Base-by-base conservation (phyloP, 1,139 yeast genomes). In the Lodderomyces beijingensis region DNA sequence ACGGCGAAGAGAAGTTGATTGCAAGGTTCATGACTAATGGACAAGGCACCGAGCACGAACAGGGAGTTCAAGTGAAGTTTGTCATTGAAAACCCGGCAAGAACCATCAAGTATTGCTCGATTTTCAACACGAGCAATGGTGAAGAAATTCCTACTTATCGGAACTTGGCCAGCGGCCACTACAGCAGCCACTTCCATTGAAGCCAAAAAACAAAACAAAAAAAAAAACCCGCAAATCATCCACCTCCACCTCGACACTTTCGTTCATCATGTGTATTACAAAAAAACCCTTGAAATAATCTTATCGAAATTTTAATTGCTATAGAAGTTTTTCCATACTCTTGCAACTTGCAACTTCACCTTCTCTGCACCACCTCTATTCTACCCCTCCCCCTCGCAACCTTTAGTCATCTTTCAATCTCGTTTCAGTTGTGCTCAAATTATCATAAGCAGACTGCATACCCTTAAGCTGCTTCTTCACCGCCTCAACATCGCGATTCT, bases 11-110 rank as follows among this genome's bases (percentile, higher is more conserved):
- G 45, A 73, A 79, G 47, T 61, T 82, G 31, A 76, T 82, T 47
- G 89, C 87, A 3, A 71, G 91, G 54, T 81, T 83, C 49, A 60
- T 77, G 55, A 82, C 91, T 2, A 65, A 67, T 35, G 78, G 79
- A 9, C 46, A 57, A 36, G 89, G 84, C 4, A 60, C 61, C 8
- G 91, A 82, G 54, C 71, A 84, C 28, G 77, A 74, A 27, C 70
- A 77, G 33, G 95, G 95, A 22, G 77, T 79, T 27, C 83, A 79
- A 49, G 64, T 80, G 32, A 77, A 79, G 52, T 83, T 81, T 57
- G 65, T 55, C 25, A 49, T 65, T 12, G 46, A 46, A 16, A 56
- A 62, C 34, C 58, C 65, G 14, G 20, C 10, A 5, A 23, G 12
- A 23, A n/a, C 25, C 6, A 36, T 43, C 19, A 44, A 50, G 13